A percentile compares a stretch with the other conserved stretches of the same genome.
These are phyloP conservation scores for Mychonastes homosphaera DNA, from an alignment of 139 green algal genomes.

Conservation along the genomic window DNA sequence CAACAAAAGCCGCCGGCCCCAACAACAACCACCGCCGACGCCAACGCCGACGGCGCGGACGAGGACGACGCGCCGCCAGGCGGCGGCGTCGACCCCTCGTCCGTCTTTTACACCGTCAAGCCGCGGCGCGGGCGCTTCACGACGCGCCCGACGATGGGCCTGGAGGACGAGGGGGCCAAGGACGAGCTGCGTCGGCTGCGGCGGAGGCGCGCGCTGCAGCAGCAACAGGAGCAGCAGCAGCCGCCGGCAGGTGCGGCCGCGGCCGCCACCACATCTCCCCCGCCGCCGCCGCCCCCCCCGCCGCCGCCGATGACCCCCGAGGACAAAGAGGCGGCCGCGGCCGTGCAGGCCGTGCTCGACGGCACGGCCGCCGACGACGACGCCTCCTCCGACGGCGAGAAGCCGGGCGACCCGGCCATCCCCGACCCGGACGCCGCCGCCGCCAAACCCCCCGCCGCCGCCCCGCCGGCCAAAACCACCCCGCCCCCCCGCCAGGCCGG, in stretches of 20 bases:
- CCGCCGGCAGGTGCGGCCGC: constrained; percentile 3
- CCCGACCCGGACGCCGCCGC: too few species aligned
- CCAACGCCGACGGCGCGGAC: background rate
- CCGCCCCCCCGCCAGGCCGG: background rate
- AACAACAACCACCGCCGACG: background rate
- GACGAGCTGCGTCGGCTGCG: constrained; percentile 17
- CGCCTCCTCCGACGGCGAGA: too few species aligned
- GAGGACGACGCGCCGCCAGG: background rate
- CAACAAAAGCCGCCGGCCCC: background rate
- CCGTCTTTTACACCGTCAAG: constrained; percentile 10
- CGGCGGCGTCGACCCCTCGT: constrained; percentile 1
- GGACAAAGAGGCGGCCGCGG: too few species aligned
- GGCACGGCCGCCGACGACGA: too few species aligned
- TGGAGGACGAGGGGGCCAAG: constrained; percentile 6
- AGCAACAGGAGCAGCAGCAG: background rate
- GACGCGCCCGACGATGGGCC: constrained; percentile 22
- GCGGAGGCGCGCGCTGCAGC: constrained; percentile 1
- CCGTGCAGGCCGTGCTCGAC: too few species aligned
- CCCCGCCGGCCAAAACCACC: too few species aligned
- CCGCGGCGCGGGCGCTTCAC: constrained; percentile 33
- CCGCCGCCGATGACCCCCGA: too few species aligned
- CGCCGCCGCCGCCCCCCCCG: too few species aligned
- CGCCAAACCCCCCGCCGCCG: too few species aligned
- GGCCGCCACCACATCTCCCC: too few species aligned
- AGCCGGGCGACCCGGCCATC: too few species aligned